A percentile compares a stretch with the other conserved stretches of the same genome.
Conservation (phyloP, 1,284 basidiomycete species). For the Apiotrichum laibachii region DNA sequence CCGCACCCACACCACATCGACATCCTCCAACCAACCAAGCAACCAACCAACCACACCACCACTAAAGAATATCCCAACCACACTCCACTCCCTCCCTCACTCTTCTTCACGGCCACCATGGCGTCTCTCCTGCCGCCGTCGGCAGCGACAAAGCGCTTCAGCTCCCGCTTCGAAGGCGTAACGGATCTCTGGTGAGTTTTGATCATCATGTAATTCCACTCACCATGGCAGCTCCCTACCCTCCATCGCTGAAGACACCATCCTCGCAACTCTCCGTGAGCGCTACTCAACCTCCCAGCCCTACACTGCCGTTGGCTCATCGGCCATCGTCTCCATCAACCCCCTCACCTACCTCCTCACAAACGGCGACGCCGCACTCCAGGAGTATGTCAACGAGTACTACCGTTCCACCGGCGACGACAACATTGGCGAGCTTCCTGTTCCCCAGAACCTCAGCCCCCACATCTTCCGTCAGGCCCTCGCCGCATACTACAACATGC, state of each 20-base stretch:
- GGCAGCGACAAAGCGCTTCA: conserved; percentile 15
- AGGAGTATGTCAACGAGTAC: conserved; percentile 78
- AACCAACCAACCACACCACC: no score
- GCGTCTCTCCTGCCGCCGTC: conserved; percentile 19
- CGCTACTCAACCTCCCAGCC: conserved; percentile 78
- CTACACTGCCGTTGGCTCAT: conserved; percentile 72
- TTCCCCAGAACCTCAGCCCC: conserved; percentile 57
- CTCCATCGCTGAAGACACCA: conserved; percentile 49
- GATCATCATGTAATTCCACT: background rate
- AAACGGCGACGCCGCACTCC: conserved; percentile 74
- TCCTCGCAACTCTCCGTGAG: conserved; percentile 70
- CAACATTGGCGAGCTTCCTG: conserved; percentile 24
- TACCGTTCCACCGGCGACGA: conserved; percentile 57
- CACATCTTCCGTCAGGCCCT: conserved; percentile 88
- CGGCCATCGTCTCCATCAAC: conserved; percentile 75
- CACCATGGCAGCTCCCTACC: conserved; percentile 28
- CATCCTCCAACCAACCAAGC: no score
- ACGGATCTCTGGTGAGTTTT: conserved; percentile 38
- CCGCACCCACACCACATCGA: no score
- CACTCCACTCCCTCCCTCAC: background rate
- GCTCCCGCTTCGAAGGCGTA: conserved; percentile 38
- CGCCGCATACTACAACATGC: conserved; percentile 95
- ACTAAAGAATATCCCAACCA: no score
- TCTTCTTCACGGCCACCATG: background rate
- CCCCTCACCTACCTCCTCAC: conserved; percentile 79